Evolutionary conservation across 2,329 filamentous ascomycete genomes (phyloP).

Genomic region (Fusarium sp.): DNA sequence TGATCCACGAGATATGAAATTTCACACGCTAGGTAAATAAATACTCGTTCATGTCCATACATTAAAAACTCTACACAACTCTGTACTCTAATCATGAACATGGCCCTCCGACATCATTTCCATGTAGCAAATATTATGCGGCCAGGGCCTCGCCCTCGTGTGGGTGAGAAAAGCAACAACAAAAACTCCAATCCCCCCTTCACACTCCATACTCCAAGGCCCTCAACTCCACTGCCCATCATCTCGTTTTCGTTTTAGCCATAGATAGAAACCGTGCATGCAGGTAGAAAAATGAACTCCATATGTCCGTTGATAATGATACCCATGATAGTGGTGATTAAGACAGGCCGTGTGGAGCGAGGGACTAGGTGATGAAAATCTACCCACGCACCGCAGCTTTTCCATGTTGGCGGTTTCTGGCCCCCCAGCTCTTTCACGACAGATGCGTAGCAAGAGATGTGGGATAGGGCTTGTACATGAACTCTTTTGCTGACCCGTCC

Average conservation of each 20-base stretch:
- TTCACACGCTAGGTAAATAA: neutral
- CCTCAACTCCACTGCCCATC: constrained; percentile 25
- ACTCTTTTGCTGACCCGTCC: constrained; percentile 6
- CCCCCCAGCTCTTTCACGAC: neutral
- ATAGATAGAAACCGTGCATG: constrained; percentile 16
- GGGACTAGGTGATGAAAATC: neutral
- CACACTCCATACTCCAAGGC: constrained; percentile 27
- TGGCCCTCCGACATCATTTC: constrained; percentile 10
- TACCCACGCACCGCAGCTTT: neutral
- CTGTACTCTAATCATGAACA: constrained; percentile 22
- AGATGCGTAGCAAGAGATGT: constrained; percentile 14
- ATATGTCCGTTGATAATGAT: neutral
- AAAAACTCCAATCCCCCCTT: constrained; percentile 28
- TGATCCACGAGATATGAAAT: too few relatives aligned
- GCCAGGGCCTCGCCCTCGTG: constrained; percentile 7
- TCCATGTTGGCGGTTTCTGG: neutral
- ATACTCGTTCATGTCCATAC: constrained; percentile 5
- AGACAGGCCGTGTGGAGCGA: neutral
- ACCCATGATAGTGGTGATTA: neutral
- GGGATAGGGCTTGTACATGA: neutral
- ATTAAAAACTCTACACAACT: constrained; percentile 16
- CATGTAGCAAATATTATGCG: constrained; percentile 33
- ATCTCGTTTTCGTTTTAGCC: constrained; percentile 12
- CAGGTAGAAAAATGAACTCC: constrained; percentile 10
- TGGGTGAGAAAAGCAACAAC: constrained; percentile 7